Conservation (phyloP, 306 rosid species). For the Acacia crassicarpa region DNA sequence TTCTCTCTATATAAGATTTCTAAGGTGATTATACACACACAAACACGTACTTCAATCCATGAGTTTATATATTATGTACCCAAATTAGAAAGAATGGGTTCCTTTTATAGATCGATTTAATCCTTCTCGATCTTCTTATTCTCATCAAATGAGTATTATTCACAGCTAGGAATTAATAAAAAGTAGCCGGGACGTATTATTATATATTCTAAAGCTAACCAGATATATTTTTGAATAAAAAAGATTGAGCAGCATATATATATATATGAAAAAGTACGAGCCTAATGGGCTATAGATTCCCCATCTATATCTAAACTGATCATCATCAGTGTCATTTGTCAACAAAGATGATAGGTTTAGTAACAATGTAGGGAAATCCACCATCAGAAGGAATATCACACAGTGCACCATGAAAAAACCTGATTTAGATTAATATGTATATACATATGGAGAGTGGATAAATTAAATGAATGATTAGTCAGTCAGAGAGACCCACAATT, state of each 20-base stretch:
- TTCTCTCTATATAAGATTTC: background rate
- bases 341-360: conserved; percentile 41
- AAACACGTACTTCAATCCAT: background rate
- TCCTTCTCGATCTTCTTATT: background rate
- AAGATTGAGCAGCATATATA: background rate
- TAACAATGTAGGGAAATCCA: conserved; percentile 30
- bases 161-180: background rate
- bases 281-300: conserved; percentile 4
- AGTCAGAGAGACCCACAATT: conserved; percentile 31
- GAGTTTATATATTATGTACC: background rate
- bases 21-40: background rate
- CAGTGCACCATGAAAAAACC: conserved; percentile 24
- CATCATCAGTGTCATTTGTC: conserved; percentile 36
- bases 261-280: conserved; percentile 8
- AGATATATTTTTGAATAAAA: background rate
- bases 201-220: background rate
- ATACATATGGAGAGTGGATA: background rate
- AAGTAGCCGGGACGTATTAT: background rate
- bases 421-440: conserved; percentile 22
- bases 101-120: background rate
- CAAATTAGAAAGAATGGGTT: background rate
- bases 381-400: conserved; percentile 37
- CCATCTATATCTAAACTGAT: background rate
- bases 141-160: background rate
- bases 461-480: conserved; percentile 39